Conservation (phyloP, 2,329 filamentous ascomycete species). For the Pseudogymnoascus sp. region DNA sequence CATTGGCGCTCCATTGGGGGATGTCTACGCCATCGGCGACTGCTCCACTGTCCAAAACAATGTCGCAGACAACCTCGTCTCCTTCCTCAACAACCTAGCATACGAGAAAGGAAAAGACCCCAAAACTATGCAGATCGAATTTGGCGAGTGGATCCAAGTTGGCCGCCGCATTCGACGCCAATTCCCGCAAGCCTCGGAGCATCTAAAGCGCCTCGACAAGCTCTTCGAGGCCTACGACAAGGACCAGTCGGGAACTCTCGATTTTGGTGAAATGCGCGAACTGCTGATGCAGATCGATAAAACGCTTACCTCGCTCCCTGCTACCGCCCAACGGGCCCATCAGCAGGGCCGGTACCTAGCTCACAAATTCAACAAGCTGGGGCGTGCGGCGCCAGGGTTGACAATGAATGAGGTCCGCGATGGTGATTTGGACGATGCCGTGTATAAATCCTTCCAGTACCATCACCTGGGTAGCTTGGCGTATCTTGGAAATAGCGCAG, state of each 20-base stretch:
- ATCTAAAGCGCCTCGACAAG: constrained; percentile 81
- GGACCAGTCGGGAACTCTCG: constrained; percentile 84
- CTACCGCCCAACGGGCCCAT: constrained; percentile 91
- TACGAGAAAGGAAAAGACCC: constrained; percentile 91
- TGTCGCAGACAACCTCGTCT: constrained; percentile 80
- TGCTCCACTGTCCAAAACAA: constrained; percentile 98
- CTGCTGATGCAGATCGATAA: constrained; percentile 86
- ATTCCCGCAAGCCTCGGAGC: constrained; percentile 83
- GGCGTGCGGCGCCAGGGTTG: constrained; percentile 67
- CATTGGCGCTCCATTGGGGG: constrained; percentile 79
- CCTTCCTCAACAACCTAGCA: constrained; percentile 79
- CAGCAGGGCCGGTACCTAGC: constrained; percentile 93
- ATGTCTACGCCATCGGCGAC: constrained; percentile 94
- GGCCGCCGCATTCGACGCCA: constrained; percentile 76
- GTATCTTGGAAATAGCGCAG: constrained; percentile 91
- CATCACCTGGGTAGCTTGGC: constrained; percentile 84
- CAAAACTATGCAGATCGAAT: constrained; percentile 76
- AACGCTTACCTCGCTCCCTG: constrained; percentile 88
- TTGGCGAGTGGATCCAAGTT: constrained; percentile 79
- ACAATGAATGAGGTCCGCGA: constrained; percentile 72
- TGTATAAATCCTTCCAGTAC: constrained; percentile 94
- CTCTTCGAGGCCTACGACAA: constrained; percentile 89
- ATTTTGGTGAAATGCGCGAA: constrained; percentile 85
- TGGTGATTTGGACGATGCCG: constrained; percentile 82
- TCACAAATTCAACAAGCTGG: constrained; percentile 87